Percentiles rank a stretch among this genome's conserved stretches.
Evolutionary conservation across 345 rosid species (phyloP).

Genomic region (Brassica juncea): DNA sequence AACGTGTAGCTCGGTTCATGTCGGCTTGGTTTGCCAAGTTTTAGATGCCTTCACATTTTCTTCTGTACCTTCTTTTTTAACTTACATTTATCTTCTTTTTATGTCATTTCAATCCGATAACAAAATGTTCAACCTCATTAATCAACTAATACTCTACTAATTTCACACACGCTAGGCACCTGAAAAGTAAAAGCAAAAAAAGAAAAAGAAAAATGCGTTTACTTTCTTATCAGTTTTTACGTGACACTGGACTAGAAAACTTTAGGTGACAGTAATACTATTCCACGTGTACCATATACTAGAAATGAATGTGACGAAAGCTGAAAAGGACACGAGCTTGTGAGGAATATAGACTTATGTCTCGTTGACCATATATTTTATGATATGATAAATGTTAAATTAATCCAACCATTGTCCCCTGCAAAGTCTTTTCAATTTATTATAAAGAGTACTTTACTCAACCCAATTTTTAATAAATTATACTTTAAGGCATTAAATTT

Average conservation of each 20-base stretch:
- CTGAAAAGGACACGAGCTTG: constrained; percentile 10
- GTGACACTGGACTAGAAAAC: constrained; percentile 15
- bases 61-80: neutral
- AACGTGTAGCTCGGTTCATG: constrained; percentile 11
- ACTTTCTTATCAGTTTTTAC: constrained; percentile 2
- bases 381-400: neutral
- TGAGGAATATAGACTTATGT: constrained; percentile 27
- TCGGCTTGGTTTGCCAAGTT: constrained; percentile 12
- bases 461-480: neutral
- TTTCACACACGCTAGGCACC: constrained; percentile 24
- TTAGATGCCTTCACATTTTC: neutral
- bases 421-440: neutral
- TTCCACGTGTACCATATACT: constrained; percentile 15
- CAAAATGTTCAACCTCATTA: neutral
- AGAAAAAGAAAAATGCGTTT: neutral
- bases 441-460: neutral
- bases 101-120: neutral
- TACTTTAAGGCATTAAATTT: neutral
- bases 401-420: neutral
- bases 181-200: constrained; percentile 29
- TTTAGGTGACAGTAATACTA: constrained; percentile 23
- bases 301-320: constrained; percentile 6
- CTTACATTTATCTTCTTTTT: neutral
- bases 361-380: constrained; percentile 22
- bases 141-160: neutral